Evolutionary conservation across 345 rosid species (phyloP).

Genomic region (Brassica cretica): DNA sequence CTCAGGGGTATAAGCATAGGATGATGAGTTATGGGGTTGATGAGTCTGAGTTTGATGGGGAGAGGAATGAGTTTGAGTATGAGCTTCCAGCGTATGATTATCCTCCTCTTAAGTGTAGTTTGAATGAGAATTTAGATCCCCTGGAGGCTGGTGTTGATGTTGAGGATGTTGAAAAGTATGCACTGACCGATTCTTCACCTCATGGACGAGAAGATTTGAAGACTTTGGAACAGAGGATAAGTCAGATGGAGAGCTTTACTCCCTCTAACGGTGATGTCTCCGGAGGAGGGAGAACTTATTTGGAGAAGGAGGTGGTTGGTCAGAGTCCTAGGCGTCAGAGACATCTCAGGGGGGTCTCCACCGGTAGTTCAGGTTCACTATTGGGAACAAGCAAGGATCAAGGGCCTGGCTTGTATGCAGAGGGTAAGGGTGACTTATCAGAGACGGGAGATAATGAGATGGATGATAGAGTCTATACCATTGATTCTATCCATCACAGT

Average conservation of each 20-base stretch:
- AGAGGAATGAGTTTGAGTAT: conserved; percentile 41
- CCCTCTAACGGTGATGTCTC: conserved; percentile 52
- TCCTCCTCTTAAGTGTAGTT: conserved; percentile 76
- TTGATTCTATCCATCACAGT: conserved; percentile 71
- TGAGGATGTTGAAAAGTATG: conserved; percentile 76
- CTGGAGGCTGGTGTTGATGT: conserved; percentile 58
- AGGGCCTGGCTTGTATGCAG: conserved; percentile 42
- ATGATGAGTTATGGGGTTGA: conserved; percentile 91
- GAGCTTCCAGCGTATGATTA: conserved; percentile 62
- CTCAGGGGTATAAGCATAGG: conserved; percentile 87
- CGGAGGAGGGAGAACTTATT: conserved; percentile 44
- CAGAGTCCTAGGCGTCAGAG: conserved; percentile 61
- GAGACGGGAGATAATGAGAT: conserved; percentile 67
- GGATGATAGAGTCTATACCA: conserved; percentile 86
- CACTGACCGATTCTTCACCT: conserved; percentile 72
- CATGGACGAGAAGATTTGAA: conserved; percentile 49
- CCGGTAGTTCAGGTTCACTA: conserved; percentile 60
- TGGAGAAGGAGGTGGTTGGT: conserved; percentile 74
- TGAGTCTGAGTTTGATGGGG: conserved; percentile 70
- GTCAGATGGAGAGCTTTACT: conserved; percentile 68
- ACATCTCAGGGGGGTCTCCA: conserved; percentile 55
- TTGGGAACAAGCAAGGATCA: conserved; percentile 49
- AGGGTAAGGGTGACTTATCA: conserved; percentile 52
- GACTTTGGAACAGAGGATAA: conserved; percentile 70
- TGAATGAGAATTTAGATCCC: conserved; percentile 55